These are phyloP conservation scores for Ochromonas danica DNA, from an alignment of 108 stramenopile genomes.

Conservation along the genomic window DNA sequence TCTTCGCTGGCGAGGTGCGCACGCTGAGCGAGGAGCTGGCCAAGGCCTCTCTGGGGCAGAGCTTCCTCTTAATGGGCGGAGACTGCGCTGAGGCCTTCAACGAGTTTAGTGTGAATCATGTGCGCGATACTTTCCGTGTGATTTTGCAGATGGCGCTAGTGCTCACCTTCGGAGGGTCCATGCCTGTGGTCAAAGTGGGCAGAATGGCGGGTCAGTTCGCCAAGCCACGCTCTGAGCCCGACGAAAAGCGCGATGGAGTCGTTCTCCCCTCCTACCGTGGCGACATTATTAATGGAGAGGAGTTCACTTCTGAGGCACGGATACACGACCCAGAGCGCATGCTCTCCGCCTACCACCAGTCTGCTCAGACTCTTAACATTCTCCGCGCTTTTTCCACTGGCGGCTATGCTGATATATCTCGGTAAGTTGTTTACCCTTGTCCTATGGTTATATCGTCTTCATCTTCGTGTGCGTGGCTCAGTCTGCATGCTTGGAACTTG, in stretches of 20 bases:
- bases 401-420: constrained; percentile 90
- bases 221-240: constrained; percentile 87
- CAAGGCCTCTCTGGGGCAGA: constrained; percentile 84
- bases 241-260: constrained; percentile 66
- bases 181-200: constrained; percentile 92
- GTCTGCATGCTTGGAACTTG: constrained; percentile 93
- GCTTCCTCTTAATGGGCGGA: constrained; percentile 96
- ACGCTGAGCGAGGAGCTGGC: constrained; percentile 80
- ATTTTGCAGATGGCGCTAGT: constrained; percentile 84
- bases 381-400: constrained; percentile 88
- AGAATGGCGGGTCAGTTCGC: constrained; percentile 97
- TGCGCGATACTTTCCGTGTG: constrained; percentile 81
- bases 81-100: constrained; percentile 94
- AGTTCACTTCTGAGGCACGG: constrained; percentile 83
- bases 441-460: too few species aligned
- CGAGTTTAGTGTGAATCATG: constrained; percentile 75
- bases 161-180: constrained; percentile 86
- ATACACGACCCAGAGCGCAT: constrained; percentile 74
- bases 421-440: too few species aligned
- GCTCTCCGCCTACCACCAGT: constrained; percentile 84
- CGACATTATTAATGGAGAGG: constrained; percentile 91
- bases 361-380: constrained; percentile 92
- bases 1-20: constrained; percentile 52
- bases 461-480: too few species aligned
- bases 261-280: constrained; percentile 88